Base-by-base conservation (phyloP, 2,329 filamentous ascomycete species). In the Moelleriella libera region DNA sequence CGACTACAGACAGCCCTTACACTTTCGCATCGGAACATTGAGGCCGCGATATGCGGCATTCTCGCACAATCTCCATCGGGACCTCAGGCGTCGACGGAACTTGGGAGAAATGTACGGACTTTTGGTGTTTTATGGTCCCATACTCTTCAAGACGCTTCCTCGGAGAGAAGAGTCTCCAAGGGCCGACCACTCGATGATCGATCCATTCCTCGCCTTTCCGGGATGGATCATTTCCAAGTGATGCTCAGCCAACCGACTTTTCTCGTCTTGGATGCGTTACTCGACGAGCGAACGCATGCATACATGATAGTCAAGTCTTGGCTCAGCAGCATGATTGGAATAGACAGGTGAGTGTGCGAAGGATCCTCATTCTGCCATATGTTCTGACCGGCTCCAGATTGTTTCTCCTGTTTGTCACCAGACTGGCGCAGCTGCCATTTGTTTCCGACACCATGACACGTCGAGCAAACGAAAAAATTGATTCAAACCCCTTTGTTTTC, bases 91-190 rank as follows among this genome's bases (percentile, higher is more conserved):
- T 30, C 45, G 8, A 31, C n/a, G 21, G 34, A 37, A 8, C 8
- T 5, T 49, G 74, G 76, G 5, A 82, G 88, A 50, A 68, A 76
- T 47, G 82, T 80, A 1, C 75, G 82, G 45, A 80, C 77, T 10
- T 90, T 94, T 60, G 72, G 76, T 41, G 76, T 88, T 4, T 65
- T 94, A 4, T 95, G 88, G 88, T 82, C 81, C n/a, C 87, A 94
- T 59, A 86, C 76, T 21, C 62, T 83, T 30, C 78, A 82, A 57
- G 80, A 80, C 51, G 75, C 71, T 57, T 64, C 68, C 14, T 64
- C 70, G 9, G 75, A 78, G 47, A 66, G 74, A n/a, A 67, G 73
- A 50, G 64, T 68, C 5, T 67, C 72, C 5, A 75, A 70, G 52
- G 63, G 66, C 1, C 68, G 67, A 5, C 32, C 62, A 53, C 47